Evolutionary conservation across 192 early-diverging fungal species (phyloP), one percentile per base, ranked within the genome.

Genomic region (Rhizophagus sp.): DNA sequence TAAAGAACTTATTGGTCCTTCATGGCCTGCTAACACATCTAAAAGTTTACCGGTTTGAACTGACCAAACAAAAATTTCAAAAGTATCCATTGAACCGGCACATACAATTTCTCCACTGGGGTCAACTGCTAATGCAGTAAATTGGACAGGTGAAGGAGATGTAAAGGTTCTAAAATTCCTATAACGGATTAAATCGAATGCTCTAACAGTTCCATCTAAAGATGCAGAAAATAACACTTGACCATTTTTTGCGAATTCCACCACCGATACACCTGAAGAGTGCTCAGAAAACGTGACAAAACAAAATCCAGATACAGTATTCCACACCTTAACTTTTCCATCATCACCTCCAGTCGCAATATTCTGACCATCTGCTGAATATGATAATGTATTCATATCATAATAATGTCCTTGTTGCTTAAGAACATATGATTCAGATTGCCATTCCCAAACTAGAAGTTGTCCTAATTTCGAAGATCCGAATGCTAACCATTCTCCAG

Each of bases 371-470:
- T 99, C 97, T 12, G 93, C 87, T 22, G 96, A 96, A 83, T 98
- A 99, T 0, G 93, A 89, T 0, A 98, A 80, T 36, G 91, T 91
- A 83, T 92, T 93, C 94, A 98, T 97, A 80, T 96, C 96, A 87
- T 97, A 95, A 63, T 92, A 94, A 78, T 99, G 98, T 11, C 97
- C 98, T 85, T 99, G 98, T 85, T 99, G 98, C 84, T 99, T 99
- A 64, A 99, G 88, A 57, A 99, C 94, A 81, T 99, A 99, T 1
- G 97, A 95, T 82, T 99, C 98, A 65, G 96, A 98, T 86, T 98
- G 95, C 98, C 98, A 99, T 84, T 99, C 98, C 98, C 98, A 99
- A 17, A 99, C 97, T 49, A 99, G 85, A 62, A 99, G 91, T 87
- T 99, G 98, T 8, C 97, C 97, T 13, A 98, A 89, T 80, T 89